These are phyloP conservation scores for Trifolium repens DNA, from an alignment of 306 rosid genomes.

Conservation along the genomic window DNA sequence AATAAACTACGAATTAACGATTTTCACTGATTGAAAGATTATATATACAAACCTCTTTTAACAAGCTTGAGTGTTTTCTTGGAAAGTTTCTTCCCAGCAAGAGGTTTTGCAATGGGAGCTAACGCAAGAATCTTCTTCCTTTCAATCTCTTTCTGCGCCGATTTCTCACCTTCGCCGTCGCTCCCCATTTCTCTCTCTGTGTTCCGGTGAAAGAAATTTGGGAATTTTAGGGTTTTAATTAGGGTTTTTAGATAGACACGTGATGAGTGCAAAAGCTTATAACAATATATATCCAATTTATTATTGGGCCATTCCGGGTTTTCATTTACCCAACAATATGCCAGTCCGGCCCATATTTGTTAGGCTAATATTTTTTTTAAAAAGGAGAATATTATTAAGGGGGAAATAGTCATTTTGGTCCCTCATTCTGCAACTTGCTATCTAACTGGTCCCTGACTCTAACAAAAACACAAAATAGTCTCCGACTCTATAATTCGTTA, in stretches of 20 bases:
- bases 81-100: constrained; percentile 92
- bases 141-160: constrained; percentile 76
- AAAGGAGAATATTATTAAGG: too few relatives aligned
- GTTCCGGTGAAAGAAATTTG: not conserved
- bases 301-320: constrained; percentile 2
- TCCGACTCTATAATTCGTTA: too few relatives aligned
- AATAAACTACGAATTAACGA: not conserved
- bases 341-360: too few relatives aligned
- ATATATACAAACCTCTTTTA: constrained; percentile 55
- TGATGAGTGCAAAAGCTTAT: not conserved
- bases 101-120: constrained; percentile 93
- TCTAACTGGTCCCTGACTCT: too few relatives aligned
- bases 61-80: constrained; percentile 89
- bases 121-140: constrained; percentile 74
- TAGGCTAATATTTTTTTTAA: too few relatives aligned
- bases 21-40: not conserved
- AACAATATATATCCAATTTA: not conserved
- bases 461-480: too few relatives aligned
- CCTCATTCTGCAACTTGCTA: too few relatives aligned
- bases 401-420: too few relatives aligned
- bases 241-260: not conserved
- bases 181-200: constrained; percentile 63
- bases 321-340: too few relatives aligned
- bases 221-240: constrained; percentile 1
- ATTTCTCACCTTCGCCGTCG: constrained; percentile 76